Percentiles rank a stretch among this genome's conserved stretches.
Conservation (phyloP, 2,329 filamentous ascomycete genomes). For the Lasiodiplodia gonubiensis region DNA sequence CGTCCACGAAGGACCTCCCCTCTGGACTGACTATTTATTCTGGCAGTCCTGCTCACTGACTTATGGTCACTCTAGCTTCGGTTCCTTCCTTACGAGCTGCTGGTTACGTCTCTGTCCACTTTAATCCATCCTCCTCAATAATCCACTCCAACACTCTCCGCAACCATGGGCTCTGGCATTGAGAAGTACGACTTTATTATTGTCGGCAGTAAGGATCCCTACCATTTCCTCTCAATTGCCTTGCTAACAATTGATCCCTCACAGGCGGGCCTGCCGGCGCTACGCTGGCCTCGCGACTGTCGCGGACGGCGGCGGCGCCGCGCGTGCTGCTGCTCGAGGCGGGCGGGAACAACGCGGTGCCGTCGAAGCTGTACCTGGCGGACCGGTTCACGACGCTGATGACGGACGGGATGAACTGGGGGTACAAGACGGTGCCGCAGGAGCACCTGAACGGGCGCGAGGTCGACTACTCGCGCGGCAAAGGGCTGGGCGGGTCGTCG, state of each 20-base stretch:
- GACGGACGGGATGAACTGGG: constrained; percentile 58
- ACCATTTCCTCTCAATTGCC: not conserved
- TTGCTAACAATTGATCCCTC: not conserved
- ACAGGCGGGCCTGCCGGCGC: constrained; percentile 66
- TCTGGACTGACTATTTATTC: constrained; percentile 2
- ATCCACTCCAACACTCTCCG: not conserved
- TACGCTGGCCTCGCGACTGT: constrained; percentile 60
- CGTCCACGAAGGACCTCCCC: too few relatives aligned
- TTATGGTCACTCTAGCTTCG: not conserved
- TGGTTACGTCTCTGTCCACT: too few relatives aligned
- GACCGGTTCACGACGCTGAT: constrained; percentile 61
- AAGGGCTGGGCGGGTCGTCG: constrained; percentile 54
- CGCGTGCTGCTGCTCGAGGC: constrained; percentile 67
- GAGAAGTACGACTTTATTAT: constrained; percentile 47
- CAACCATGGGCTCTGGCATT: not conserved
- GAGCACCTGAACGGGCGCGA: constrained; percentile 43
- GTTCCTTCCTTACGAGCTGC: not conserved
- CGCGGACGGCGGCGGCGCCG: constrained; percentile 54
- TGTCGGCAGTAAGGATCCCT: constrained; percentile 45
- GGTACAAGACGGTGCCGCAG: constrained; percentile 53
- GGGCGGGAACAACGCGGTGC: constrained; percentile 53
- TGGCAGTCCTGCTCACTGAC: not conserved
- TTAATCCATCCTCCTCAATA: not conserved
- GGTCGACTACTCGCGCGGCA: constrained; percentile 52
- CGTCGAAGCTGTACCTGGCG: constrained; percentile 50